These are phyloP conservation scores for Neonectria neomacrospora DNA, from an alignment of 2,329 filamentous ascomycete genomes.

Conservation along the genomic window DNA sequence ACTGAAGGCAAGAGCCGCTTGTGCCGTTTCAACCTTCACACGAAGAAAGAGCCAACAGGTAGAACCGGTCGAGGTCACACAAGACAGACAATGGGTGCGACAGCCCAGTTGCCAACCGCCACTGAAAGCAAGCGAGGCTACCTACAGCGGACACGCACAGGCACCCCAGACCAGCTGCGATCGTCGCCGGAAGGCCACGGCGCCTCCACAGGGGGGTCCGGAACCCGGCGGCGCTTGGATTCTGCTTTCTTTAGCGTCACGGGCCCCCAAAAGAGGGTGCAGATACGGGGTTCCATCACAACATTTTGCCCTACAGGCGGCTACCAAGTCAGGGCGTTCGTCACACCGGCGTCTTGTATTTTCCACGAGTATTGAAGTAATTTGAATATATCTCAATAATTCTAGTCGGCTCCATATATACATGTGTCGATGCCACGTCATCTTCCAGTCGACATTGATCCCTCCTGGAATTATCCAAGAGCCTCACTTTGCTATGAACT, in stretches of 20 bases:
- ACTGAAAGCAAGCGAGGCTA: constrained; percentile 20
- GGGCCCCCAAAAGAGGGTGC: background rate
- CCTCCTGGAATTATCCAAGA: background rate
- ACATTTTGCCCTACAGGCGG: background rate
- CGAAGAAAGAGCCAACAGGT: background rate
- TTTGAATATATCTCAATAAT: background rate
- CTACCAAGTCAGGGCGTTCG: background rate
- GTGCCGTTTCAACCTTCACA: background rate
- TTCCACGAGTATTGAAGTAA: background rate
- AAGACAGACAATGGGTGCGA: background rate
- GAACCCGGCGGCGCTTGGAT: background rate
- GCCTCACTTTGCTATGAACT: background rate
- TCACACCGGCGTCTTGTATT: background rate
- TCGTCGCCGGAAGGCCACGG: background rate
- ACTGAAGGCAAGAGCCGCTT: background rate
- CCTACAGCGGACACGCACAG: constrained; percentile 7
- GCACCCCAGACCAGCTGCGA: background rate
- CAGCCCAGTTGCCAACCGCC: background rate
- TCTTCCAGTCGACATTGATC: background rate
- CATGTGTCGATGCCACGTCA: background rate
- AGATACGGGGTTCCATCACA: background rate
- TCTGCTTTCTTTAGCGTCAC: background rate
- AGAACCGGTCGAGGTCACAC: background rate
- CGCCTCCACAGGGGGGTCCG: constrained; percentile 1
- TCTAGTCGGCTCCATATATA: background rate